A percentile compares a stretch with the other conserved stretches of the same genome.
Evolutionary conservation across 371 early-diverging fungal genomes (phyloP).

Genomic region (Cokeromyces recurvatus): DNA sequence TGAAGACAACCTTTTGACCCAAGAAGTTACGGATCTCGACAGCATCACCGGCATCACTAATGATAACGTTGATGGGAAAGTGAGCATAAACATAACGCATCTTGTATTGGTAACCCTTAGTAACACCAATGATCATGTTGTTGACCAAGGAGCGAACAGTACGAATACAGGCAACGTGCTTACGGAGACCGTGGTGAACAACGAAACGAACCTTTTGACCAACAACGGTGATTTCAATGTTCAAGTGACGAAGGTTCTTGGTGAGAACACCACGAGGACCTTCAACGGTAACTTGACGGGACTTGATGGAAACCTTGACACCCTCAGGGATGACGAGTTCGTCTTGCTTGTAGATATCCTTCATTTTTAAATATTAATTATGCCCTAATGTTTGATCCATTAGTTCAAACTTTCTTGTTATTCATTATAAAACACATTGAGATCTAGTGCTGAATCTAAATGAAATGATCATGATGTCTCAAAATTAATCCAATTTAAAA

Average conservation of each 20-base stretch:
- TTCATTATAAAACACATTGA: neutral
- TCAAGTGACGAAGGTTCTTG: conserved; percentile 93
- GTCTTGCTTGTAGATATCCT: conserved; percentile 83
- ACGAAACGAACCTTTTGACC: conserved; percentile 77
- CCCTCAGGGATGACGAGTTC: conserved; percentile 72
- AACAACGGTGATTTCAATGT: conserved; percentile 77
- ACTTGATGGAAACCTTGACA: conserved; percentile 71
- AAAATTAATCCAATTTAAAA: no score
- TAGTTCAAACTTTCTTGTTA: neutral
- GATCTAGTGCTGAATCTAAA: no score
- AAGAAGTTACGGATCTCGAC: conserved; percentile 99
- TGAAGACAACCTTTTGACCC: conserved; percentile 95
- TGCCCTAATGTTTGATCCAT: conserved; percentile 5
- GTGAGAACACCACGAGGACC: conserved; percentile 79
- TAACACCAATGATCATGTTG: conserved; percentile 98
- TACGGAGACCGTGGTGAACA: conserved; percentile 97
- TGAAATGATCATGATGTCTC: no score
- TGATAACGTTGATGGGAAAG: conserved; percentile 99
- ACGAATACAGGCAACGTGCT: conserved; percentile 97
- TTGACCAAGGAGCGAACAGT: conserved; percentile 95
- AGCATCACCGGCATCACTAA: conserved; percentile 74
- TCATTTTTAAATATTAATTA: conserved; percentile 21
- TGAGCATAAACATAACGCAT: conserved; percentile 99
- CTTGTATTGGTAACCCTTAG: conserved; percentile 99
- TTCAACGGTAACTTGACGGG: conserved; percentile 69